Base-by-base conservation (phyloP, 305 asterid species). In the Fraxinus latifolia region DNA sequence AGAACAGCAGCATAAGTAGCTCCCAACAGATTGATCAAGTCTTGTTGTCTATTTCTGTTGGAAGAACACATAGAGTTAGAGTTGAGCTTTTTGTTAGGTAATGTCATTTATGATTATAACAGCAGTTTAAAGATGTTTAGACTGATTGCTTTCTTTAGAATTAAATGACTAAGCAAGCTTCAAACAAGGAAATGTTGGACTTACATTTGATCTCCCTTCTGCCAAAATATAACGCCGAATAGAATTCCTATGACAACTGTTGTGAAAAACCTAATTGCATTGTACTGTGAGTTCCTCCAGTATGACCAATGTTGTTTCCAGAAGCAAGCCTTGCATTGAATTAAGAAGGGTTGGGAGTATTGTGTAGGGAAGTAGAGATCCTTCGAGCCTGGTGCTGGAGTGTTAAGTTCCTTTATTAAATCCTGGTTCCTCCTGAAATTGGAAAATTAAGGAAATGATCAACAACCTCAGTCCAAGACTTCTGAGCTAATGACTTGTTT, bases 231-330 rank as follows among this genome's bases (percentile, higher is more conserved):
- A 50, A 87, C 78, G 33, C 91, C 91, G 73, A 89, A 85, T 53
- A 89, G 37, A 80, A 89, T 27, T 39, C 90, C 91, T 29, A 87
- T 82, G 60, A 85, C 27, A 19, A 71, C 42, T 23, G 90, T 89
- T 86, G 85, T 85, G 71, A 89, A 80, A 74, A 87, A 85, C 77
- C 91, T 81, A 33, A 85, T 82, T 29, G 87, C 86, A 73, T 89
- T 89, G 67, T 85, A 89, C 71, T 87, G 86, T 9, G 91, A 81
- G 76, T 89, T 83, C 83, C 91, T 87, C 91, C 91, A 89, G 78
- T 89, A 87, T 7, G 91, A 89, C 89, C 88, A 87, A 58, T 85
- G 86, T 36, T 89, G 90, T 86, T 89, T 89, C 91, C 91, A 87
- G 82, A 87, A 85, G 72, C 90, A 83, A 74, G 91, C 91, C 71